Percentiles rank a stretch among this genome's conserved stretches.
Evolutionary conservation across 2,329 filamentous ascomycete species (phyloP).

Genomic region (Tricladium varicosporioides): DNA sequence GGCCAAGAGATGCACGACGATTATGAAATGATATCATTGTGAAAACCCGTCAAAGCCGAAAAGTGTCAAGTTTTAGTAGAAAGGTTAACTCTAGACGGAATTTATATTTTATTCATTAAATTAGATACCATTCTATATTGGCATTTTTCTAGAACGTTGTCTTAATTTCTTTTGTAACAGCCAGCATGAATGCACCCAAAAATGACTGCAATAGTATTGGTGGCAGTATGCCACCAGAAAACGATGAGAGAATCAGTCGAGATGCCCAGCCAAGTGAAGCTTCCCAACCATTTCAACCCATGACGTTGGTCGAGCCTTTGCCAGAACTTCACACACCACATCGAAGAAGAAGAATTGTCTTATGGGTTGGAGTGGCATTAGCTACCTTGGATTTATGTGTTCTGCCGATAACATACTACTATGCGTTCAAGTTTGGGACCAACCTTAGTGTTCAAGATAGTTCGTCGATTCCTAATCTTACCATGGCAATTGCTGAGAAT

Average conservation of each 20-base stretch:
- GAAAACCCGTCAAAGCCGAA: neutral
- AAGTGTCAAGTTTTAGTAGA: neutral
- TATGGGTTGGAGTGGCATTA: constrained; percentile 18
- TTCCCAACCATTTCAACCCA: constrained; percentile 1
- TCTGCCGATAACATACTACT: constrained; percentile 29
- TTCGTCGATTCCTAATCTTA: constrained; percentile 6
- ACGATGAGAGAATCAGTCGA: neutral
- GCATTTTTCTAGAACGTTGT: no score
- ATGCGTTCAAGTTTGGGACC: constrained; percentile 28
- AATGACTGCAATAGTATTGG: neutral
- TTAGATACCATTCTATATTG: no score
- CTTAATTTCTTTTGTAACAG: neutral
- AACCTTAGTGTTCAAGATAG: constrained; percentile 25
- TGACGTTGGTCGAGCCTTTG: constrained; percentile 16
- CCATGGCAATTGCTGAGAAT: neutral
- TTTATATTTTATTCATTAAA: no score
- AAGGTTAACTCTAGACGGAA: no score
- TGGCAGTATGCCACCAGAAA: neutral
- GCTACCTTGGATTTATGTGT: constrained; percentile 25
- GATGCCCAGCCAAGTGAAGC: neutral
- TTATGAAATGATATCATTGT: neutral
- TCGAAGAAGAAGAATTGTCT: constrained; percentile 18
- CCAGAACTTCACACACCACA: constrained; percentile 28
- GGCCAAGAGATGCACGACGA: neutral
- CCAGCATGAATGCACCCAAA: neutral